Conservation (phyloP, 2,329 filamentous ascomycete genomes). For the Geosmithia morbida region DNA sequence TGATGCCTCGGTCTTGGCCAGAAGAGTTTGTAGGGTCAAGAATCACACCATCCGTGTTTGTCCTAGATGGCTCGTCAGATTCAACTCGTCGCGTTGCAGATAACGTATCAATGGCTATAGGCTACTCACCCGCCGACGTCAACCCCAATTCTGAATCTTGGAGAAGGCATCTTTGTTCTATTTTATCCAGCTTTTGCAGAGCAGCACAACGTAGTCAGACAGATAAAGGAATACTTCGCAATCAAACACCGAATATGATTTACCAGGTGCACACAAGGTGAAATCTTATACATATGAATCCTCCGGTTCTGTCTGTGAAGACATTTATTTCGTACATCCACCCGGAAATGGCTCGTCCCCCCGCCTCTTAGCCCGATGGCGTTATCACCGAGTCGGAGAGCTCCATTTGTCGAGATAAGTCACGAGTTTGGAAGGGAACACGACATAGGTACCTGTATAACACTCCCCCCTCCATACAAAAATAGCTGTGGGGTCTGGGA, state of each 20-base stretch:
- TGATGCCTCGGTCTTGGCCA: constrained; percentile 23
- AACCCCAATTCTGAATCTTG: background rate
- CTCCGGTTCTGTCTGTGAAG: no score
- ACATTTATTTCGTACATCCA: no score
- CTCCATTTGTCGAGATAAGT: no score
- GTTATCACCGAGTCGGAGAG: no score
- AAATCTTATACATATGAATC: background rate
- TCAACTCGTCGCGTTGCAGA: background rate
- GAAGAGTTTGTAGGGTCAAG: constrained; percentile 23
- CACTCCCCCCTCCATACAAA: no score
- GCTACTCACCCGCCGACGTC: background rate
- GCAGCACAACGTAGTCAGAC: background rate
- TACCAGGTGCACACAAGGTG: background rate
- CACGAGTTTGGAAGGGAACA: no score
- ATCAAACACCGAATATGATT: background rate
- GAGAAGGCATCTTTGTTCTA: background rate
- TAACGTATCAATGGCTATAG: background rate
- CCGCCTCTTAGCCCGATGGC: no score
- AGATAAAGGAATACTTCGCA: background rate
- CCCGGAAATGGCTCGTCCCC: no score
- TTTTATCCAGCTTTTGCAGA: background rate
- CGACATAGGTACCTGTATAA: no score
- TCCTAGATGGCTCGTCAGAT: constrained; percentile 11
- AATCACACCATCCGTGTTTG: constrained; percentile 38
- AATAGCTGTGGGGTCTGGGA: no score